Evolutionary conservation across 208 protist species (phyloP), one percentile per base, ranked within the genome.

Genomic region (Endotrypanum monterogeii): DNA sequence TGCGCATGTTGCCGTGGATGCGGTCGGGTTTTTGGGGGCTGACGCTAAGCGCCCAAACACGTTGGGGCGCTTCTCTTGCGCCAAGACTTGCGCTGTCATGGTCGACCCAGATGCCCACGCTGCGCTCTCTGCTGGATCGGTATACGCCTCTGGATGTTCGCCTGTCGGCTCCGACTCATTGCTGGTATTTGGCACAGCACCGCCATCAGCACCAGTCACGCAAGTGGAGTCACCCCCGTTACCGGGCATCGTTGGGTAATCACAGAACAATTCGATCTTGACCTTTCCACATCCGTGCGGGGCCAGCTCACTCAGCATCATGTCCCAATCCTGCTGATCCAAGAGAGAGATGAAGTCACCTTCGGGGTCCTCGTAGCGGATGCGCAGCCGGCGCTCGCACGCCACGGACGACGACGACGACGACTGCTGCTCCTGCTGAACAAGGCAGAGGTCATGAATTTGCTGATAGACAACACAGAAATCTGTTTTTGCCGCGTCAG

Each of bases 341-440:
- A 94, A 20, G 39, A 96, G 63, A 28, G 86, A 89, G 54, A 96
- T 93, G 74, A 83, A 93, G 78, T 96, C 91, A 58, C 91, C 89
- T n/a, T 96, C 91, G 3, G 30, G 25, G 73, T 96, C 91, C 70
- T 91, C 84, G 73, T 96, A 96, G 44, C 89, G 89, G 48, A 96
- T 82, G 46, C 91, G 87, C 72, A 96, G 83, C 35, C 83, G 75
- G 23, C 84, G 80, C 7, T 79, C 83, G 2, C 54, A 37, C 20
- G 71, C 61, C 39, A n/a, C 14, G 39, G 76, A 72, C 23, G 3
- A 63, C 62, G 14, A 44, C n/a, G 37, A 46, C 28, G 41, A 39
- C 48, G 50, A 54, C 37, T 35, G 32, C 44, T 79, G 67, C 37
- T 46, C 46, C 23, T 50, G 71, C 75, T 90, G 85, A 65, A 83